Evolutionary conservation across 768 basidiomycete genomes (phyloP).

Genomic region (Glaciozyma antarctica): DNA sequence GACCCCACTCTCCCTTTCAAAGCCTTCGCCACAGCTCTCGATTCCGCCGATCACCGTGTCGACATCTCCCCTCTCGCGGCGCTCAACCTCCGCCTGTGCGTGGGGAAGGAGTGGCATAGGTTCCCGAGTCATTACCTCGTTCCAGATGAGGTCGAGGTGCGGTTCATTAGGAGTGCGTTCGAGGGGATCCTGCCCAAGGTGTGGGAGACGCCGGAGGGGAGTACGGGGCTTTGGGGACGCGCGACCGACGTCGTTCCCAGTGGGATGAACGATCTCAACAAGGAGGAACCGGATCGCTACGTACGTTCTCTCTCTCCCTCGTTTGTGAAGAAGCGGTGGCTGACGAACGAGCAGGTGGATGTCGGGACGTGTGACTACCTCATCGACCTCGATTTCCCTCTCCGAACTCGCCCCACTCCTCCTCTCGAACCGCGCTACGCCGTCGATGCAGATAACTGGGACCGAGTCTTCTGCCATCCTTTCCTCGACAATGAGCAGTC

Average conservation of each 20-base stretch:
- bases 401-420: slow-evolving; percentile 44
- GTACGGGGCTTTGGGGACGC: slow-evolving; percentile 23
- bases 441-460: slow-evolving; percentile 59
- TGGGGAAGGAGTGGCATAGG: slow-evolving; percentile 91
- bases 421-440: slow-evolving; percentile 70
- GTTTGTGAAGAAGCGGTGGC: neutral
- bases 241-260: slow-evolving; percentile 45
- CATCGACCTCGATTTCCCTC: slow-evolving; percentile 78
- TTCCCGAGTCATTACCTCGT: slow-evolving; percentile 86
- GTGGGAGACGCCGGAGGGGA: slow-evolving; percentile 49
- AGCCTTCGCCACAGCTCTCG: slow-evolving; percentile 39
- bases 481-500: slow-evolving; percentile 79
- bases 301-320: slow-evolving; percentile 46
- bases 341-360: slow-evolving; percentile 47
- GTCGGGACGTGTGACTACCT: slow-evolving; percentile 74
- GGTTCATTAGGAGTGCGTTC: slow-evolving; percentile 86
- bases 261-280: slow-evolving; percentile 80
- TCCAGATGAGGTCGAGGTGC: slow-evolving; percentile 68
- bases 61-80: slow-evolving; percentile 59
- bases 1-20: slow-evolving; percentile 31
- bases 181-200: slow-evolving; percentile 77
- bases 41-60: slow-evolving; percentile 45
- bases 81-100: slow-evolving; percentile 67
- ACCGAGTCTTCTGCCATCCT: slow-evolving; percentile 64
- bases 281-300: slow-evolving; percentile 65